These are phyloP conservation scores for Encephalitozoon romaleae DNA, from an alignment of 371 early-diverging fungal genomes.

Conservation along the genomic window DNA sequence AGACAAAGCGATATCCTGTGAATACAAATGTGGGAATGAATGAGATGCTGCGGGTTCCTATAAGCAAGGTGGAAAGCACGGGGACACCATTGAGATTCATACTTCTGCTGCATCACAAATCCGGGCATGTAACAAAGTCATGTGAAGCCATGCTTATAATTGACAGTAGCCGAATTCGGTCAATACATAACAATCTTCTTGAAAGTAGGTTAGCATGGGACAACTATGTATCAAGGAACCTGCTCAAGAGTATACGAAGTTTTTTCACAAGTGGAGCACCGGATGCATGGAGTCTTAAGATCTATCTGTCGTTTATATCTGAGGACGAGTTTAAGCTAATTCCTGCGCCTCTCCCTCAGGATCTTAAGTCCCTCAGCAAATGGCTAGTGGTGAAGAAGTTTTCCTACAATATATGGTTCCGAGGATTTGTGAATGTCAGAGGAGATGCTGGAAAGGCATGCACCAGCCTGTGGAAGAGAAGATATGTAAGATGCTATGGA, in stretches of 20 bases:
- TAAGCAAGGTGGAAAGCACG: neutral
- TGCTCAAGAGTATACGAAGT: neutral
- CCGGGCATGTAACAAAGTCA: neutral
- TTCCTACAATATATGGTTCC: conserved; percentile 42
- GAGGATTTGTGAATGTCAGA: conserved; percentile 48
- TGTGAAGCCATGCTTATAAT: conserved; percentile 7
- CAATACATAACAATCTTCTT: conserved; percentile 35
- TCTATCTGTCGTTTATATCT: conserved; percentile 34
- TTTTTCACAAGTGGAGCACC: conserved; percentile 2
- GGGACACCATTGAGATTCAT: neutral
- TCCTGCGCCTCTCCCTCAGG: conserved; percentile 4
- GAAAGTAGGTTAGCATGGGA: conserved; percentile 26
- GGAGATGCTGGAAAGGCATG: conserved; percentile 17
- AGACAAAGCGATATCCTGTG: conserved; percentile 10
- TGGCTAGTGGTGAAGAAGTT: conserved; percentile 47
- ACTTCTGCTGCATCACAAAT: neutral
- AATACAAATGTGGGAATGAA: neutral
- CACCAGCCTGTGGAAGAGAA: conserved; percentile 49
- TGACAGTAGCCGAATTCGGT: neutral
- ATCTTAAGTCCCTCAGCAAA: conserved; percentile 14
- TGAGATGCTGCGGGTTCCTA: neutral
- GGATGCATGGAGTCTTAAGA: conserved; percentile 2
- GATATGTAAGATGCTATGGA: conserved; percentile 52
- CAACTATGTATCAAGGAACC: conserved; percentile 1
- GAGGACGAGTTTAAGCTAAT: conserved; percentile 41